A percentile compares a stretch with the other conserved stretches of the same genome.
Evolutionary conservation across 192 early-diverging fungal genomes (phyloP).

Genomic region (Coemansia sp.): DNA sequence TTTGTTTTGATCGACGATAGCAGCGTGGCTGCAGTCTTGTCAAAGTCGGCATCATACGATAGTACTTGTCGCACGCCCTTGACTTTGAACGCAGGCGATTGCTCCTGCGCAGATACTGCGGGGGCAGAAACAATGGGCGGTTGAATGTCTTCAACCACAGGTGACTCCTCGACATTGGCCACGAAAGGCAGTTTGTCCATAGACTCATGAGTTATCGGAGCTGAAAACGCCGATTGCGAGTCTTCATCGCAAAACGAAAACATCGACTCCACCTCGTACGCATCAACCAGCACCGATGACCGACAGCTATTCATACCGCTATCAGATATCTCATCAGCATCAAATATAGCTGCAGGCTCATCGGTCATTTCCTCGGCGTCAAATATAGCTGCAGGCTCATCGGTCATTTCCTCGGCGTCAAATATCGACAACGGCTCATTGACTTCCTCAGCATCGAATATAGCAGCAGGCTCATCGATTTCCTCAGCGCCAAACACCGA

Average conservation of each 20-base stretch:
- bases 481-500: constrained; percentile 34
- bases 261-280: constrained; percentile 36
- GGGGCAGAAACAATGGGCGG: background rate
- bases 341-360: constrained; percentile 1
- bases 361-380: constrained; percentile 19
- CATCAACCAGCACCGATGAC: constrained; percentile 31
- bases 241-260: background rate
- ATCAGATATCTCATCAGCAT: constrained; percentile 16
- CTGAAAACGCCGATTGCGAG: background rate
- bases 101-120: background rate
- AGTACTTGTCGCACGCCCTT: constrained; percentile 52
- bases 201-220: background rate
- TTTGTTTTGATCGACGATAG: constrained; percentile 52
- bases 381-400: background rate
- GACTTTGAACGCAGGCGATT: constrained; percentile 38
- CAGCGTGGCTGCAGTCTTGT: constrained; percentile 48
- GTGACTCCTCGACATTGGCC: background rate
- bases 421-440: background rate
- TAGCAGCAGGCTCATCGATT: background rate
- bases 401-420: background rate
- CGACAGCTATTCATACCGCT: background rate
- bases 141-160: background rate
- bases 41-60: constrained; percentile 45
- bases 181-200: background rate
- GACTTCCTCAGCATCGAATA: constrained; percentile 33